phyloP scores from a whole-genome alignment of 306 rosid genomes.

The Quercus alba region DNA sequence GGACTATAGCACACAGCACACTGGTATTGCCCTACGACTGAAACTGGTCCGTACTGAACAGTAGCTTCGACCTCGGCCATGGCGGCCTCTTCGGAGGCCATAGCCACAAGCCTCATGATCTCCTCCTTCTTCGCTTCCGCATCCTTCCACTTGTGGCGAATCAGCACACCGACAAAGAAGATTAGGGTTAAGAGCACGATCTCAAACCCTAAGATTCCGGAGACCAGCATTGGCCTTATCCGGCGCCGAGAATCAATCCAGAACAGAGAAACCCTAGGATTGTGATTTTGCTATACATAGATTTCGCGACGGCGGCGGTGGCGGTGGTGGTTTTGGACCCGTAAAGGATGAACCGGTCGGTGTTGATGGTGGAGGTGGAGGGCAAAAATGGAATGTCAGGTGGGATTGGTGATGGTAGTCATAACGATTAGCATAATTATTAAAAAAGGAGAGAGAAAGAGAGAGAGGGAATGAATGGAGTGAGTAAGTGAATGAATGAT shows the following conservation, averaged over 20 bases:
- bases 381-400: background rate
- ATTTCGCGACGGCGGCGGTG: constrained; percentile 12
- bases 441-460: background rate
- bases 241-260: constrained; percentile 44
- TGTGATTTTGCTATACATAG: constrained; percentile 36
- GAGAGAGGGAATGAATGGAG: background rate
- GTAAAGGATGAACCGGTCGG: background rate
- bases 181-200: constrained; percentile 28
- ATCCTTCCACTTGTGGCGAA: constrained; percentile 50
- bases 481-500: too few relatives aligned
- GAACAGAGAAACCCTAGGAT: constrained; percentile 49
- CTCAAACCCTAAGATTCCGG: constrained; percentile 60
- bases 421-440: constrained; percentile 16
- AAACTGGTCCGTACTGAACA: background rate
- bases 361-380: background rate
- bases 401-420: background rate
- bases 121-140: constrained; percentile 46
- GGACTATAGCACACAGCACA: constrained; percentile 49
- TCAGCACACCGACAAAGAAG: constrained; percentile 25
- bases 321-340: background rate
- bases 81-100: constrained; percentile 42
- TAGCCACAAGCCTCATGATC: constrained; percentile 28
- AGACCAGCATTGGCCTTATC: constrained; percentile 33
- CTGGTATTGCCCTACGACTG: constrained; percentile 19
- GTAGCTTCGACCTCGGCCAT: constrained; percentile 33